Conservation (phyloP, 441 rosid genomes). For the Macaranga tanarius region DNA sequence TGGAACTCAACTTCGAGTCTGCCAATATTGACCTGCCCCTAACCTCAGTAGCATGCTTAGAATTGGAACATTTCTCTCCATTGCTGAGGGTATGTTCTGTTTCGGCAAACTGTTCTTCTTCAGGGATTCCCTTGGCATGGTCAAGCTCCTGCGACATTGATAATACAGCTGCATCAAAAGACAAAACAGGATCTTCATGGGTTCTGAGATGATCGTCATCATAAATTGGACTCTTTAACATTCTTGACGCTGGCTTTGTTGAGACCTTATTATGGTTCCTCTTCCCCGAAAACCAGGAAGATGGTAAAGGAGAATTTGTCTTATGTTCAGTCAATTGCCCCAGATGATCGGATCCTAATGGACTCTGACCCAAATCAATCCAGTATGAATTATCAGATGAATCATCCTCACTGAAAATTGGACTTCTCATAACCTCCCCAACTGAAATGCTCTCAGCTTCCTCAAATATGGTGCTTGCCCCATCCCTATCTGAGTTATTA, state of each 20-base stretch:
- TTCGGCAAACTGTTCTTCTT: constrained; percentile 41
- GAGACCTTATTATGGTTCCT: constrained; percentile 57
- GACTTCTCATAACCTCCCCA: constrained; percentile 96
- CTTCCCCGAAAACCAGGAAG: constrained; percentile 68
- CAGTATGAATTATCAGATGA: constrained; percentile 88
- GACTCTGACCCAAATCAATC: constrained; percentile 98
- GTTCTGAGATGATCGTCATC: constrained; percentile 21
- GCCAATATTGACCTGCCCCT: constrained; percentile 16
- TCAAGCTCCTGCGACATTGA: constrained; percentile 75
- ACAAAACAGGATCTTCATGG: constrained; percentile 38
- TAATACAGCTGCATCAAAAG: constrained; percentile 92
- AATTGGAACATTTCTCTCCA: constrained; percentile 26
- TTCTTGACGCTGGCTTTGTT: constrained; percentile 59
- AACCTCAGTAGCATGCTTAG: constrained; percentile 24
- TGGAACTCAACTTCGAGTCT: constrained; percentile 29
- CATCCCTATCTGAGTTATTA: constrained; percentile 84
- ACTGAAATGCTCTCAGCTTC: constrained; percentile 85
- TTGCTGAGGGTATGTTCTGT: constrained; percentile 21
- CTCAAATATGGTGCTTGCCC: constrained; percentile 84
- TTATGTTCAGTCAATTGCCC: too few species aligned
- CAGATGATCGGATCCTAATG: constrained; percentile 58
- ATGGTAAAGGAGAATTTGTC: constrained; percentile 61
- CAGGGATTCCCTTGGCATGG: constrained; percentile 52
- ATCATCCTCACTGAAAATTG: constrained; percentile 91
- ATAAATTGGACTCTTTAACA: constrained; percentile 74